Evolutionary conservation across 176 grass and related monocot species (phyloP).

Genomic region (Carex pumila): DNA sequence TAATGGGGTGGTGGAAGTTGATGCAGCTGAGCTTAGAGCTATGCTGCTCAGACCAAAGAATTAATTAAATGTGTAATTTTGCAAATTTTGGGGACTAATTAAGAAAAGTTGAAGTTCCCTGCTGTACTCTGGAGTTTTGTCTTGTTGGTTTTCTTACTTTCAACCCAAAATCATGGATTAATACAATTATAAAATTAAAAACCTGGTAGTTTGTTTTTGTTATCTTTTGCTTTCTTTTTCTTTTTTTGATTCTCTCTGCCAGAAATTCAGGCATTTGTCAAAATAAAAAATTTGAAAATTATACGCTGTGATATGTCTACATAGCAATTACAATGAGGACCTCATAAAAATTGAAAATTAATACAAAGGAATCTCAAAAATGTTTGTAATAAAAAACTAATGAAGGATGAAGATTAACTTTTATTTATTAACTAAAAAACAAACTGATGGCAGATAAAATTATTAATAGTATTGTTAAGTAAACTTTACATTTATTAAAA

Average conservation of each 20-base stretch:
- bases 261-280: neutral
- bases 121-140: too few species aligned
- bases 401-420: neutral
- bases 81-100: neutral
- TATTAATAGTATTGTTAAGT: neutral
- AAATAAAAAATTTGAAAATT: neutral
- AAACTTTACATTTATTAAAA: too few species aligned
- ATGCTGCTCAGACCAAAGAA: constrained; percentile 33
- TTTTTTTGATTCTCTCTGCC: neutral
- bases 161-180: neutral
- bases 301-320: too few species aligned
- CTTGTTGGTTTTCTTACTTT: neutral
- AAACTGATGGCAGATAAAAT: neutral
- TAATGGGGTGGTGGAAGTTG: constrained; percentile 22
- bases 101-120: neutral
- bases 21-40: constrained; percentile 68
- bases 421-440: neutral
- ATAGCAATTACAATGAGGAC: too few species aligned
- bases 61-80: neutral
- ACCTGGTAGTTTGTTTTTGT: neutral
- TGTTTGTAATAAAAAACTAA: neutral
- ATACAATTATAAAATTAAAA: too few species aligned
- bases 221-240: neutral
- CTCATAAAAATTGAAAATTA: neutral
- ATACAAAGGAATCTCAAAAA: neutral